Conservation (phyloP, 225 moss, liverwort and hornwort species). For the Ulota crispa region DNA sequence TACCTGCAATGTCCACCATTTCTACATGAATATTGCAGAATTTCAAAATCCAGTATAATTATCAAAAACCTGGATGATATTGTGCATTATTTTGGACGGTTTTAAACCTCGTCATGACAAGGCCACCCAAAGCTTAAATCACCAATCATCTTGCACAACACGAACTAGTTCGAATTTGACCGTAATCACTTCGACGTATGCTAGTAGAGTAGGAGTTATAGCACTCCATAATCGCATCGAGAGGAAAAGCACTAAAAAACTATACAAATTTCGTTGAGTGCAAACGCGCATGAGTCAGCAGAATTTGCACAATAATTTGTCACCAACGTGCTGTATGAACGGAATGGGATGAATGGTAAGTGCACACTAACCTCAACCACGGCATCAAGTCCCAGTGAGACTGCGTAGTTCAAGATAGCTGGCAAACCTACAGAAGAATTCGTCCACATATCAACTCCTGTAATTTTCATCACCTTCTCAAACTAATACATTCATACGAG, state of each 20-base stretch:
- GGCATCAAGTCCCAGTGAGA: conserved; percentile 88
- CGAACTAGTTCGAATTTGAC: neutral
- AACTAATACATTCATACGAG: conserved; percentile 3
- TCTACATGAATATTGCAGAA: conserved; percentile 12
- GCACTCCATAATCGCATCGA: neutral
- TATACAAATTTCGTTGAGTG: neutral
- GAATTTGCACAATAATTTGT: conserved; percentile 7
- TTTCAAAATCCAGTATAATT: neutral
- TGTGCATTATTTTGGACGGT: neutral
- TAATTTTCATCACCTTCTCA: conserved; percentile 20
- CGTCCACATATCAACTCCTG: conserved; percentile 25
- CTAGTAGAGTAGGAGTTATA: neutral
- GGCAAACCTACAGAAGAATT: conserved; percentile 66
- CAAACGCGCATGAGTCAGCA: conserved; percentile 8
- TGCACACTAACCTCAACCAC: conserved; percentile 78
- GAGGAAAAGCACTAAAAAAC: conserved; percentile 1
- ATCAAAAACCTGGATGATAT: neutral
- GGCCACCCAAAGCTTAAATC: neutral
- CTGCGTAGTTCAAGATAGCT: conserved; percentile 78
- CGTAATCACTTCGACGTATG: neutral
- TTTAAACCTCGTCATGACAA: conserved; percentile 1
- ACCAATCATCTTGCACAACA: neutral
- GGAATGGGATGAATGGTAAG: conserved; percentile 8
- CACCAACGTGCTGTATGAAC: neutral
- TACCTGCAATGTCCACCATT: conserved; percentile 51